phyloP scores from a whole-genome alignment of 306 rosid genomes.

The Acacia crassicarpa region DNA sequence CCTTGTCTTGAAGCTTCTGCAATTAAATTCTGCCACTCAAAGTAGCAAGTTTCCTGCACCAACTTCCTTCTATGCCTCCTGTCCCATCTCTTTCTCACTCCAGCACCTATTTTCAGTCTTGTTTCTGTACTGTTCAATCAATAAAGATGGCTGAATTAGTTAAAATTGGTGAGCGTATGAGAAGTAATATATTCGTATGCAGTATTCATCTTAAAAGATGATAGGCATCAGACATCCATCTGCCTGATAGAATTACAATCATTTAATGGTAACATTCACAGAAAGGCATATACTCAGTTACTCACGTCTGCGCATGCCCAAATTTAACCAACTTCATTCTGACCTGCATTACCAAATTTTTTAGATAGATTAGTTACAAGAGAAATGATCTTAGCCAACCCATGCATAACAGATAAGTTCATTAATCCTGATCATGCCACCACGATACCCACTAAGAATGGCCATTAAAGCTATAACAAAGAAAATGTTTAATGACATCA shows the following conservation, averaged over 20 bases:
- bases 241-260: background rate
- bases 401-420: constrained; percentile 2
- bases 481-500: constrained; percentile 10
- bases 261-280: constrained; percentile 11
- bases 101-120: constrained; percentile 68
- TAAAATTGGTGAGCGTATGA: constrained; percentile 1
- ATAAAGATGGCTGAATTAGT: constrained; percentile 22
- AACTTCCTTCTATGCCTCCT: constrained; percentile 53
- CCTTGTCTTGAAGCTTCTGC: constrained; percentile 85
- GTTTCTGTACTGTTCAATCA: constrained; percentile 69
- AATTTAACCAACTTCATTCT: constrained; percentile 78
- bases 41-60: constrained; percentile 70
- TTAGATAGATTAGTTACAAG: constrained; percentile 15
- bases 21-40: constrained; percentile 82
- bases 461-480: constrained; percentile 7
- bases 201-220: background rate
- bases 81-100: constrained; percentile 78
- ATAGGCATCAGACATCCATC: background rate
- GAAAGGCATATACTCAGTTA: constrained; percentile 29
- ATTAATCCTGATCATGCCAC: background rate
- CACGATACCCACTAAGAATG: background rate
- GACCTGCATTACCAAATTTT: constrained; percentile 61
- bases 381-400: background rate
- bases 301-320: constrained; percentile 90
- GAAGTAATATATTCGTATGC: constrained; percentile 1